A percentile compares a stretch with the other conserved stretches of the same genome.
These are phyloP conservation scores for Papiliotrema terrestris DNA, from an alignment of 1,284 basidiomycete genomes.

Conservation along the genomic window DNA sequence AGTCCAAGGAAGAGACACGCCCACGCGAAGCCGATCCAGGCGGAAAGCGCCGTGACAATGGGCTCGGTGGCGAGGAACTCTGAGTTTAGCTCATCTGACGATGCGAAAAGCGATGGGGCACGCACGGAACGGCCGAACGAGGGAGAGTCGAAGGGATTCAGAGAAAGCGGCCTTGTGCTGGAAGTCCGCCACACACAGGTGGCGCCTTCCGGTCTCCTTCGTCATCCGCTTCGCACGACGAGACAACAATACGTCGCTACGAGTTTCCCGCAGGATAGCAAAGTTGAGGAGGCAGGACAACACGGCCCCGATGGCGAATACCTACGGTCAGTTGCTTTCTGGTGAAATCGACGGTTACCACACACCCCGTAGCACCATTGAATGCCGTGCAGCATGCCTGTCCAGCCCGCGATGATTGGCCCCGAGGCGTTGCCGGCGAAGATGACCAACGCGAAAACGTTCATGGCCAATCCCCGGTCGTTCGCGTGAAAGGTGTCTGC, in stretches of 20 bases:
- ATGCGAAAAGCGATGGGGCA: not conserved
- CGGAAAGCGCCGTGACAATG: slow-evolving; percentile 48
- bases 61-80: slow-evolving; percentile 51
- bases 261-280: slow-evolving; percentile 45
- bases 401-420: slow-evolving; percentile 26
- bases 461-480: slow-evolving; percentile 48
- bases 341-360: not conserved
- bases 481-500: slow-evolving; percentile 44
- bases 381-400: slow-evolving; percentile 27
- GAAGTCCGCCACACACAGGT: slow-evolving; percentile 41
- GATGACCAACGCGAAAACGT: slow-evolving; percentile 45
- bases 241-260: slow-evolving; percentile 51
- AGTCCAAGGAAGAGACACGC: slow-evolving; percentile 40
- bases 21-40: slow-evolving; percentile 51
- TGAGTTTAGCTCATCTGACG: slow-evolving; percentile 10
- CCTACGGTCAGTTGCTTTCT: slow-evolving; percentile 1
- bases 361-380: slow-evolving; percentile 41
- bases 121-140: slow-evolving; percentile 40
- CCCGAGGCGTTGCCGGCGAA: slow-evolving; percentile 37
- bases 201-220: slow-evolving; percentile 43
- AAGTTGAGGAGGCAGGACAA: slow-evolving; percentile 31
- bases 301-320: slow-evolving; percentile 30
- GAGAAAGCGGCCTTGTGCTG: slow-evolving; percentile 34
- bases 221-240: slow-evolving; percentile 45
- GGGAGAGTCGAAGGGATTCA: slow-evolving; percentile 36